Base-by-base conservation (phyloP, 495 filamentous ascomycete species). In the Podospora fimiseda region DNA sequence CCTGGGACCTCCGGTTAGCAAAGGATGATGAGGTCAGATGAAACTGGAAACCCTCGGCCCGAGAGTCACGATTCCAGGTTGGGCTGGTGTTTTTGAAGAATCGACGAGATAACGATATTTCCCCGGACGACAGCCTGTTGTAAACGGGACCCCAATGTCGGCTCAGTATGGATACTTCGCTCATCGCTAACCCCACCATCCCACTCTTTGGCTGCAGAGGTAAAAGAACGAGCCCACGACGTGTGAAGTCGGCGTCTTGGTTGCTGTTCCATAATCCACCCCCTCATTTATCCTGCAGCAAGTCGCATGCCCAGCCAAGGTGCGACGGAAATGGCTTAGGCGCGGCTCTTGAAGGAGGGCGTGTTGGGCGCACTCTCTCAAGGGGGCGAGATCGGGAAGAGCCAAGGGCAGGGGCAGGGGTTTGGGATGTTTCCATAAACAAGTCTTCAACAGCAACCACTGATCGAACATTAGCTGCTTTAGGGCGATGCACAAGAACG, bases 281-380 rank as follows among this genome's bases (percentile, higher is more conserved):
- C n/a, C n/a, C n/a, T n/a, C n/a, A n/a, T n/a, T n/a, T n/a, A n/a
- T n/a, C 27, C 11, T 33, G 27, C 27, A 33, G 27, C 11, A 33
- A 33, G 6, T 11, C 22, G 54, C 23, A 44, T 48, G 19, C 30
- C 37, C 46, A 55, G 57, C 20, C 56, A 70, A 60, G 63, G 5
- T 69, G 62, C 67, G 33, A 61, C 60, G 58, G 54, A 45, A 68
- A 52, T 45, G 22, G 58, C 65, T 56, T 60, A 68, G 55, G 57
- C 63, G 57, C 57, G 51, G 56, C 47, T 52, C 22, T 23, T 9
- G n/a, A 2, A 21, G 33, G 15, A 42, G 21, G 42, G 44, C 15
- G 50, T 45, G 48, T 44, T 59, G 30, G 55, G 37, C 36, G 33
- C 58, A 60, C 60, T 43, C 58, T 51, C 42, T 33, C 33, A 53